These are phyloP conservation scores for Colletotrichum sidae DNA, from an alignment of 2,329 filamentous ascomycete genomes.

Conservation along the genomic window DNA sequence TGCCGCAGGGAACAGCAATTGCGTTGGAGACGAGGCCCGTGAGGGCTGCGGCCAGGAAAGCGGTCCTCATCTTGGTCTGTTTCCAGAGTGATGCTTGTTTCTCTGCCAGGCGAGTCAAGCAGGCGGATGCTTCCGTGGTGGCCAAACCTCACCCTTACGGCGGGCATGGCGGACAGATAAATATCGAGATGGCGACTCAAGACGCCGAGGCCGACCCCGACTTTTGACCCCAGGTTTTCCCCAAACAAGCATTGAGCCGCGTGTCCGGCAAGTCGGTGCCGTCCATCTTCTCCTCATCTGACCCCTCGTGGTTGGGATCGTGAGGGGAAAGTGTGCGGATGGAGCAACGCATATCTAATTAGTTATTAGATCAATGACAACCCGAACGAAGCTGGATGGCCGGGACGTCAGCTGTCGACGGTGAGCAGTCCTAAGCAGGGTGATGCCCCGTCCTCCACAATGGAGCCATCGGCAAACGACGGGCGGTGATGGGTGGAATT, in stretches of 20 bases:
- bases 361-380: not conserved
- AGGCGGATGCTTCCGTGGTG: not conserved
- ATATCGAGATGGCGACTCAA: not conserved
- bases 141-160: not conserved
- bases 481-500: constrained; percentile 31
- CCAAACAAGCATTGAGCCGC: constrained; percentile 16
- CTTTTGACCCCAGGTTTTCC: not conserved
- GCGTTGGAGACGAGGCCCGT: constrained; percentile 14
- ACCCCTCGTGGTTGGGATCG: constrained; percentile 7
- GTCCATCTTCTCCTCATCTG: constrained; percentile 15
- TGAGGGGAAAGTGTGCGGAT: not conserved
- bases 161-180: not conserved
- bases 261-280: constrained; percentile 15
- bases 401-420: constrained; percentile 16
- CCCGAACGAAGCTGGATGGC: not conserved
- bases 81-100: not conserved
- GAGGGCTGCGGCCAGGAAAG: constrained; percentile 20
- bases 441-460: constrained; percentile 16
- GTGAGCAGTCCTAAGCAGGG: constrained; percentile 17
- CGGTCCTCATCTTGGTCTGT: constrained; percentile 20
- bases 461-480: constrained; percentile 4
- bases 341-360: not conserved
- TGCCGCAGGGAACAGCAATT: constrained; percentile 10
- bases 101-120: not conserved
- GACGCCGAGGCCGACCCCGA: constrained; percentile 3